Evolutionary conservation across 164 flowering plant genomes (phyloP).

Genomic region (Tetrastigma voinierianum): DNA sequence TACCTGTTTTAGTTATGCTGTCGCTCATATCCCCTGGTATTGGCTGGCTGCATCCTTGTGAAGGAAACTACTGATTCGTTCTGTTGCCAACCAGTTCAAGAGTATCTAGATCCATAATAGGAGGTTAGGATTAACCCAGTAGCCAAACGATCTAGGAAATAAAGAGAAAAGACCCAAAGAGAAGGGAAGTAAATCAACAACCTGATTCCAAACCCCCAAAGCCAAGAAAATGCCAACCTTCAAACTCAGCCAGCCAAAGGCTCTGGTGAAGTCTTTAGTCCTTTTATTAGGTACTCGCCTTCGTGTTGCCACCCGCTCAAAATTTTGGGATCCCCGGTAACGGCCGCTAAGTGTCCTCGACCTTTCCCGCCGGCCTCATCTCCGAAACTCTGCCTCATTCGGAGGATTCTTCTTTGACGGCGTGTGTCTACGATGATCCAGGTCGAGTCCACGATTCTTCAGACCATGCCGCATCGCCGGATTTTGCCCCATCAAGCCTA

Average conservation of each 20-base stretch:
- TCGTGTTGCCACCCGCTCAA: constrained; percentile 94
- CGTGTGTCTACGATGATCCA: constrained; percentile 83
- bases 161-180: neutral
- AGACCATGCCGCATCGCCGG: constrained; percentile 84
- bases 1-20: no score
- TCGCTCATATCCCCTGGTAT: no score
- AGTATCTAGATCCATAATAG: no score
- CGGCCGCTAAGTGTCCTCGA: constrained; percentile 88
- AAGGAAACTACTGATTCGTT: no score
- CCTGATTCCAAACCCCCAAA: neutral
- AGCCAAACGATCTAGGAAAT: neutral
- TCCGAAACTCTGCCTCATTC: constrained; percentile 53
- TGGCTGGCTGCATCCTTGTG: no score
- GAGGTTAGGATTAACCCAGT: no score
- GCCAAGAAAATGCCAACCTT: constrained; percentile 55
- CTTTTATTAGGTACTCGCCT: no score
- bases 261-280: constrained; percentile 84
- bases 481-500: constrained; percentile 30
- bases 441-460: constrained; percentile 93
- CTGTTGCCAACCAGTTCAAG: no score
- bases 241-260: constrained; percentile 83
- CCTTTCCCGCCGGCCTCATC: constrained; percentile 47
- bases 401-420: constrained; percentile 96
- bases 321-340: constrained; percentile 98
- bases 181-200: neutral